Evolutionary conservation across 306 rosid genomes (phyloP), one percentile per base, ranked within the genome.

Genomic region (Malus domestica): DNA sequence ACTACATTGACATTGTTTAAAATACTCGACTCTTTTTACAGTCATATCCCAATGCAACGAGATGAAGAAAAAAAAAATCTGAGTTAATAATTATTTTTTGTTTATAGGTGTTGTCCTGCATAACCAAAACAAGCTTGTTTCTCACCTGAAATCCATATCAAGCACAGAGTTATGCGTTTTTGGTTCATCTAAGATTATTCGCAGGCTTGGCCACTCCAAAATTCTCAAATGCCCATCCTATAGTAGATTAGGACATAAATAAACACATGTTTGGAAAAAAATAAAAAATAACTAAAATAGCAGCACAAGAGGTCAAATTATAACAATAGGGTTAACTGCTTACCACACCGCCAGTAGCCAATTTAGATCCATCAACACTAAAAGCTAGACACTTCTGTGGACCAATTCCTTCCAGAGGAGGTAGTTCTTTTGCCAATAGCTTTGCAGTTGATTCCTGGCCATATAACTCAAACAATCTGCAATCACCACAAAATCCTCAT

Each of bases 71-170:
- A 25, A 52, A 20, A 59, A 16, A 15, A 40, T 16, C 42, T 40
- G 27, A 42, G 5, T 10, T n/a, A 25, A 38, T n/a, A n/a, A 63
- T 23, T 44, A 8, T 16, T 23, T 58, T 52, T 51, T 8, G 45
- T 40, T 51, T 14, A 32, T 54, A 2, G 3, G 23, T 38, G n/a
- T 35, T 72, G 25, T 60, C 25, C 25, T 23, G 58, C 10, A 40
- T 40, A 57, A 19, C 15, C 38, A 29, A 40, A 20, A 78, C 45
- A 52, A 61, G 58, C 5, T 49, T 13, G 15, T 46, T 70, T 70
- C 87, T 55, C 75, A 91, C 98, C 98, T 95, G 67, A 92, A 95
- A 85, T 95, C 98, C 87, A 95, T 89, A 79, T 95, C 97, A 42
- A 78, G 86, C 46, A 95, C 87, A 46, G 96, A 90, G 67, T 85